Conservation (phyloP, 306 rosid species). For the Cyclanthera cordifolia region DNA sequence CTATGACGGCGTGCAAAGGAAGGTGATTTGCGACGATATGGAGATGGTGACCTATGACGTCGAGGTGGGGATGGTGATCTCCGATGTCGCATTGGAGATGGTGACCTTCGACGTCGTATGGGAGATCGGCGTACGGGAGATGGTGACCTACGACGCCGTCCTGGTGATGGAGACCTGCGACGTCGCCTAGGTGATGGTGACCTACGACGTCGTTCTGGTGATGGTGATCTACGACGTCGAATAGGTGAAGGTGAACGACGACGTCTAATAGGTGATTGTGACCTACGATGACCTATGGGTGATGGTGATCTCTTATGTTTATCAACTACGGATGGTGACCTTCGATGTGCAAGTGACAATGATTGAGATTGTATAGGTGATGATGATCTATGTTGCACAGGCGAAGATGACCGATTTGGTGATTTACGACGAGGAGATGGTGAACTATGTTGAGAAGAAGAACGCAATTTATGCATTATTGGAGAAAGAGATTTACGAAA, state of each 20-base stretch:
- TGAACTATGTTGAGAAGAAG: slow-evolving; percentile 22
- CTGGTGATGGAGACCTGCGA: slow-evolving; percentile 30
- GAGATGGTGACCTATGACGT: slow-evolving; percentile 1
- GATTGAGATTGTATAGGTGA: slow-evolving; percentile 25
- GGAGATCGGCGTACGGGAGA: slow-evolving; percentile 10
- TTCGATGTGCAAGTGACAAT: slow-evolving; percentile 15
- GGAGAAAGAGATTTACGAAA: slow-evolving; percentile 32
- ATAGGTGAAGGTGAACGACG: slow-evolving; percentile 13
- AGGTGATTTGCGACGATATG: neutral
- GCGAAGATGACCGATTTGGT: slow-evolving; percentile 42
- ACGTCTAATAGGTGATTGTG: slow-evolving; percentile 31
- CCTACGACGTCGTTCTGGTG: slow-evolving; percentile 23
- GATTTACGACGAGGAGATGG: slow-evolving; percentile 26
- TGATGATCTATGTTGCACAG: slow-evolving; percentile 28
- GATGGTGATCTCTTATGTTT: slow-evolving; percentile 51
- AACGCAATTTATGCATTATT: slow-evolving; percentile 16
- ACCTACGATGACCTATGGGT: slow-evolving; percentile 21
- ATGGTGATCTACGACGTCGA: slow-evolving; percentile 26
- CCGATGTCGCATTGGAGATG: neutral
- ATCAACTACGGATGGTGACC: slow-evolving; percentile 21
- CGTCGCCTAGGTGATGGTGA: slow-evolving; percentile 38
- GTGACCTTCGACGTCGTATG: neutral
- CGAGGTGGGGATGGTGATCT: neutral
- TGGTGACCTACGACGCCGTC: slow-evolving; percentile 19
- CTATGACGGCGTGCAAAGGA: slow-evolving; percentile 2